Base-by-base conservation (phyloP, 129 eudicot species). In the Lactuca sativa region DNA sequence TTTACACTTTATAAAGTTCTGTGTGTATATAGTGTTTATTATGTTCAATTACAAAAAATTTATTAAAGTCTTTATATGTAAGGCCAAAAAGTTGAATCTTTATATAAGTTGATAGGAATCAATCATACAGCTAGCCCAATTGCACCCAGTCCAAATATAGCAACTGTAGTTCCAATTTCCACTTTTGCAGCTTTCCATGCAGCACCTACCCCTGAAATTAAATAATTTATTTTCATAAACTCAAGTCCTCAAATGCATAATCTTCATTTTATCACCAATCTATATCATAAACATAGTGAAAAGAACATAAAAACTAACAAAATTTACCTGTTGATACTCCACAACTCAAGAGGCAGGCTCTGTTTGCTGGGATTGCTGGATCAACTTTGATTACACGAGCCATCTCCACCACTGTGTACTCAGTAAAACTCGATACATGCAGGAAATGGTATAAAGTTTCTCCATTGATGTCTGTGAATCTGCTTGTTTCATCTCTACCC, bases 291-390 rank as follows among this genome's bases (percentile, higher is more conserved):
- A 40, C n/a, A 60, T 37, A 3, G 3, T 13, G 55, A 56, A 70
- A 21, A 57, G 36, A 12, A 37, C 16, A 14, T 40, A 47, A 32
- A n/a, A 14, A 16, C 4, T 13, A 56, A 55, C 30, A 40, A 0
- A 71, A 34, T 55, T 43, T 89, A 86, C 96, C 96, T 4, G 96
- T 84, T 70, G 96, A 84, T 12, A 86, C 85, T 31, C 97, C 97
- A 73, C 97, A 91, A 70, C 90, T 82, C 10, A 91, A 80, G 64
- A 91, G 96, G 79, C 97, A 88, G 4, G 93, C 97, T 73, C 81
- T 70, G 44, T 88, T 71, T 9, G 96, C 85, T 33, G 97, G 97
- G 36, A 85, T 75, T 16, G 83, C 36, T 17, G 92, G 81, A 62
- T 88, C 88, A 33, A 88, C 62, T 67, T 91, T 86, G n/a, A 75